These are phyloP conservation scores for Paracoccidioides brasiliensis DNA, from an alignment of 2,329 filamentous ascomycete species.

Conservation along the genomic window DNA sequence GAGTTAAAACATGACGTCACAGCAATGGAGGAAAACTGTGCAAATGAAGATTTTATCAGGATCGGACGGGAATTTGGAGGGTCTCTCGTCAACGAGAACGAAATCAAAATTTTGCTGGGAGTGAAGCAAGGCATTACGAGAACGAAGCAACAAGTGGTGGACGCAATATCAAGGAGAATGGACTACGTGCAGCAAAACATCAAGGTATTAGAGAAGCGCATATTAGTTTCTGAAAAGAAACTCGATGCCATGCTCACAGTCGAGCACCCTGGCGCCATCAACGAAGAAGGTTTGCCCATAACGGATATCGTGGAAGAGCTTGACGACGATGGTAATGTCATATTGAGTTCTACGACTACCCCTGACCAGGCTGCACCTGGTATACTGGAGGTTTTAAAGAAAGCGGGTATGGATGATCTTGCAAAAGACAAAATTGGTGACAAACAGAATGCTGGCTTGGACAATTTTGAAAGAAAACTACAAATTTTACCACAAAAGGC, in stretches of 20 bases:
- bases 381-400: conserved; percentile 58
- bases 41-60: conserved; percentile 42
- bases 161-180: conserved; percentile 58
- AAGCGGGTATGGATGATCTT: conserved; percentile 54
- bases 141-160: conserved; percentile 50
- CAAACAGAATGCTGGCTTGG: conserved; percentile 8
- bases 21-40: conserved; percentile 37
- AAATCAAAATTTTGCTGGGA: conserved; percentile 44
- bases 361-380: conserved; percentile 55
- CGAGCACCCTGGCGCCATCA: conserved; percentile 36
- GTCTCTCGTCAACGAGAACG: conserved; percentile 33
- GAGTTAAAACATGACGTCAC: conserved; percentile 71
- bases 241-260: conserved; percentile 50
- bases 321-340: conserved; percentile 77
- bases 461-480: conserved; percentile 3
- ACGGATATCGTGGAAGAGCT: conserved; percentile 87
- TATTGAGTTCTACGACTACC: conserved; percentile 53
- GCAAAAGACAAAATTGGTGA: conserved; percentile 14
- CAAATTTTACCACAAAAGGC: background rate
- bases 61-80: conserved; percentile 34
- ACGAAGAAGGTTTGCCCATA: conserved; percentile 57
- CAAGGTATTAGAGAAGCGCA: conserved; percentile 56
- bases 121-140: conserved; percentile 33
- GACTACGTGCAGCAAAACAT: conserved; percentile 85
- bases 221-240: conserved; percentile 56